phyloP scores from a whole-genome alignment of 2,329 filamentous ascomycete genomes.

The Fusarium sp. region DNA sequence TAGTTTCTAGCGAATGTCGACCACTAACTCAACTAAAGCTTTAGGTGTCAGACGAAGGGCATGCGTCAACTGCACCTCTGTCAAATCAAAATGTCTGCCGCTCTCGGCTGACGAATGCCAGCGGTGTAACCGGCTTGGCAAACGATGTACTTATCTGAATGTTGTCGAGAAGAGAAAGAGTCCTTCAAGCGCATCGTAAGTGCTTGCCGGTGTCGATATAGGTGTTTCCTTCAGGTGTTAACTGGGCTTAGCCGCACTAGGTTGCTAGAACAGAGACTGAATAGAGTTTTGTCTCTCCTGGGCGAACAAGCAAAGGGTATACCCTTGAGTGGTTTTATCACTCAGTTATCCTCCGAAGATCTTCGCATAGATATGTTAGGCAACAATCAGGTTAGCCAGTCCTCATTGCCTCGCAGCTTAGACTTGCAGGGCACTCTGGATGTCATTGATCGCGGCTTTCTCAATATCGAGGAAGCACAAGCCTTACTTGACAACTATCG shows the following conservation, averaged over 20 bases:
- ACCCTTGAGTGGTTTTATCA: not conserved
- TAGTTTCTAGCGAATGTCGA: not conserved
- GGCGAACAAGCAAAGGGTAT: not conserved
- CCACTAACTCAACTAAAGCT: not conserved
- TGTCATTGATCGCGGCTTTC: not conserved
- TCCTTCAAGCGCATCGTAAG: constrained; percentile 6
- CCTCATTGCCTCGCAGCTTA: not conserved
- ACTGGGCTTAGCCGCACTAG: not conserved
- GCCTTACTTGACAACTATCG: constrained; percentile 1
- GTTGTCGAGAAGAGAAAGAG: constrained; percentile 21
- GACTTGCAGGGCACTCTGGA: not conserved
- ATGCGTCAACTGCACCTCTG: constrained; percentile 25
- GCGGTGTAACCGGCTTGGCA: constrained; percentile 24
- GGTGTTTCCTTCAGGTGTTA: not conserved
- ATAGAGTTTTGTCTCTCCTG: not conserved
- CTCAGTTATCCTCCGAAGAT: not conserved
- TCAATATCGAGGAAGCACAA: not conserved
- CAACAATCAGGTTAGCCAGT: rapidly evolving
- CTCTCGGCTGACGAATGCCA: constrained; percentile 24
- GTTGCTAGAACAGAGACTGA: constrained; percentile 5
- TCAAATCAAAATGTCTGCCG: constrained; percentile 27
- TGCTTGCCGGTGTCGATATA: not conserved
- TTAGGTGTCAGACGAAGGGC: constrained; percentile 20
- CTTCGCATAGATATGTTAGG: not conserved
- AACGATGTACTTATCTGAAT: constrained; percentile 12